Percentiles rank a stretch among this genome's conserved stretches.
These are phyloP conservation scores for Ampelocalamus luodianensis DNA, from an alignment of 176 grass and related monocot species.

Conservation along the genomic window DNA sequence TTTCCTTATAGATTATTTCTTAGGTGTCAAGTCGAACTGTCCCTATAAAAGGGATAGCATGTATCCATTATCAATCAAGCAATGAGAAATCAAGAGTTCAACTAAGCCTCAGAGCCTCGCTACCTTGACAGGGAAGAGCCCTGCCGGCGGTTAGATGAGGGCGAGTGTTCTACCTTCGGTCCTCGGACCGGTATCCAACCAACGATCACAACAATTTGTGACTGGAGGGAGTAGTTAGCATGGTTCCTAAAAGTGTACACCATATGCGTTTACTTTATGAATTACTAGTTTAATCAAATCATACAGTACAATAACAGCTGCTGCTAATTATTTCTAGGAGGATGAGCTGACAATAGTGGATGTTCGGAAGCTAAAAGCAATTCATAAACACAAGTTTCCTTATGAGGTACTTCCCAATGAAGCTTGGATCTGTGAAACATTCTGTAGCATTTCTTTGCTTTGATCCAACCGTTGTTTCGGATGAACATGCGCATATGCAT, in stretches of 20 bases:
- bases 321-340: conserved; percentile 70
- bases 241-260: conserved; percentile 1
- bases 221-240: neutral
- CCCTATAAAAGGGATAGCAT: no score
- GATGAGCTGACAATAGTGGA: conserved; percentile 97
- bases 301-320: conserved; percentile 27
- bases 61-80: no score
- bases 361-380: conserved; percentile 80
- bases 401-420: conserved; percentile 74
- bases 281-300: conserved; percentile 33
- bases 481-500: conserved; percentile 20
- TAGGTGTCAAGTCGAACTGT: no score
- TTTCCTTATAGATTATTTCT: no score
- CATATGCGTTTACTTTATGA: conserved; percentile 21
- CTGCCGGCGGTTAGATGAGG: no score
- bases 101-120: no score
- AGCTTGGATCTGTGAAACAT: conserved; percentile 17
- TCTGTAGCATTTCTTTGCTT: conserved; percentile 22
- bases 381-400: conserved; percentile 74
- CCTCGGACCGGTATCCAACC: no score
- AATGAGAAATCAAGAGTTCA: no score
- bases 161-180: no score
- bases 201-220: no score
- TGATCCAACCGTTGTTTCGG: conserved; percentile 20
- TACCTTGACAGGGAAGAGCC: no score